Conservation (phyloP, 768 basidiomycete species). For the Suillus spraguei region DNA sequence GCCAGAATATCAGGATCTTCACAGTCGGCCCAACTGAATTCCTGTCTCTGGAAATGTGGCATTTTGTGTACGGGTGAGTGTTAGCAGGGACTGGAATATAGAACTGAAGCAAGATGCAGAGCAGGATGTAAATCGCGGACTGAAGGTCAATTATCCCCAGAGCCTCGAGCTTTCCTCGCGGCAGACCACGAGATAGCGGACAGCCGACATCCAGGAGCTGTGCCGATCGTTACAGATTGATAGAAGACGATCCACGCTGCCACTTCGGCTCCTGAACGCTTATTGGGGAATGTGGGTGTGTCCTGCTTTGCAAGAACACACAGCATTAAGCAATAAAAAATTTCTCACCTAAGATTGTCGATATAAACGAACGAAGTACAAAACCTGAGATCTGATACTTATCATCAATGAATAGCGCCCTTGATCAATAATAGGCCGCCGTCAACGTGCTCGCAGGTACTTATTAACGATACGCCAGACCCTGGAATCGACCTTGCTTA, state of each 20-base stretch:
- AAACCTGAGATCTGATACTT: background rate
- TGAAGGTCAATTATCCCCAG: conserved; percentile 8
- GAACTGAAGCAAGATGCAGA: background rate
- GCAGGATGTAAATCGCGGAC: conserved; percentile 1
- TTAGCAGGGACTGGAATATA: background rate
- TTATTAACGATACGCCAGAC: conserved; percentile 21
- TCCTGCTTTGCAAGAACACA: background rate
- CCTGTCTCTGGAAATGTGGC: background rate
- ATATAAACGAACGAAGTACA: conserved; percentile 5
- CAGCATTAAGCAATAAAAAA: background rate
- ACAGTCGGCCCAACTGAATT: conserved; percentile 2
- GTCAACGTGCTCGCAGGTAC: background rate
- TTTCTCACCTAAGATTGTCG: background rate
- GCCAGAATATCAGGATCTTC: conserved; percentile 8
- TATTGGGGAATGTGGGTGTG: background rate
- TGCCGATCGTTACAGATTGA: conserved; percentile 5
- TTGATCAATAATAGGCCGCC: background rate
- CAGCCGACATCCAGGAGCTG: conserved; percentile 1
- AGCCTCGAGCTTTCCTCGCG: conserved; percentile 9
- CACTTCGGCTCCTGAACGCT: background rate
- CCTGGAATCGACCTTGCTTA: conserved; percentile 21
- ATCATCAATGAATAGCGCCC: background rate
- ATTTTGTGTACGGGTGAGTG: background rate
- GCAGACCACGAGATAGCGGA: conserved; percentile 7
- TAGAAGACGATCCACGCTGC: conserved; percentile 2